Evolutionary conservation across 306 rosid species (phyloP), one percentile per base, ranked within the genome.

Genomic region (Arachis stenosperma): DNA sequence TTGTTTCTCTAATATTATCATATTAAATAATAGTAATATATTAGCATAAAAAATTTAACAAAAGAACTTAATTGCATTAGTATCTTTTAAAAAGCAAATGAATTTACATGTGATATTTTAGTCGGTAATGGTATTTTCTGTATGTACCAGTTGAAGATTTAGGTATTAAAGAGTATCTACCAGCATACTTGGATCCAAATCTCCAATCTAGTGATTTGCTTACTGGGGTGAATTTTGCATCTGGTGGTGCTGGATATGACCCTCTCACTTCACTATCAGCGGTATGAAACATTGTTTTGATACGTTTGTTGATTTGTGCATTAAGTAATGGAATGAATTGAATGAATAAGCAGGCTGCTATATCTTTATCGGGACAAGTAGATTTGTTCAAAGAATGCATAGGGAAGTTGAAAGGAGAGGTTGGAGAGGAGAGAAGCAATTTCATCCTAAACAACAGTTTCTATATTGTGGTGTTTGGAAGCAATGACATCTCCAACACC

Each of bases 191-290:
- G 36, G 84, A 81, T 47, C 78, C 83, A 8, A 78, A 76, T 68
- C 79, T 92, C 1, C 9, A 33, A 15, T 62, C 83, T 0, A 14
- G 70, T 46, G 96, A 92, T 36, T 68, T 92, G 33, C 8, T 68
- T 6, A 86, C 86, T 0, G 97, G 97, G 3, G 93, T 89, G 1
- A 64, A 78, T 81, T 92, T 92, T 51, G 96, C 97, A 71, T 87
- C 96, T 0, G 88, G 92, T 55, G 97, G 89, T 41, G 50, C 97
- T 1, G 97, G 97, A 52, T 89, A 41, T 10, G 97, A 92, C 46
- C 89, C 96, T 41, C 46, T 73, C 56, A 92, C 96, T 15, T 81
- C 96, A 10, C 1, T 56, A 65, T 0, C 71, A 61, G 87, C 43
- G 79, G 97, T 91, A 85, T 6, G n/a, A 33, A 33, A 33, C 37